Base-by-base conservation (phyloP, 1,284 basidiomycete species). In the Sanghuangporus baumii region DNA sequence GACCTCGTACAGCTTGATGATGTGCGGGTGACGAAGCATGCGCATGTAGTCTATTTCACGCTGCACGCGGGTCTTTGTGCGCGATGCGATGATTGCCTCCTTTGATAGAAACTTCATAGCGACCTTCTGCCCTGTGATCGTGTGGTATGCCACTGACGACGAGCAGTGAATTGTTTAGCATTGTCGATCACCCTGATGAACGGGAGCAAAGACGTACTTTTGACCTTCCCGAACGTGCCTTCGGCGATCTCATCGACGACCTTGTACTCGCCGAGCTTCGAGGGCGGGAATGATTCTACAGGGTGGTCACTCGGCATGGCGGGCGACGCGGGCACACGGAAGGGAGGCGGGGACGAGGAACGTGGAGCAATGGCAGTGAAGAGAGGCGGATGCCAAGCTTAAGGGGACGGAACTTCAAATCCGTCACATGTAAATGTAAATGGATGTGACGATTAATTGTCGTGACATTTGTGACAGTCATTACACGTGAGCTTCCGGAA, bases 51-150 rank as follows among this genome's bases (percentile, higher is more conserved):
- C 93, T 68, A 96, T 95, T 77, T 99, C 96, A 54, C 95, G 86
- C 74, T 94, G 91, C 20, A 99, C 96, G 60, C 96, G 80, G 57
- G 88, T 89, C 74, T 93, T 94, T 72, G 93, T 96, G 76, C 94
- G 93, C 69, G 94, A 90, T 66, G 89, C 87, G 67, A 91, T 89
- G 65, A 98, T 98, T 71, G 94, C 94, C 63, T 92, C 91, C 73
- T 96, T 94, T 65, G 94, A 94, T 71, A 98, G 94, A 72, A 94
- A 94, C 80, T 98, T 98, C 90, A 99, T 94, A 3, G 96, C 96
- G 50, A 99, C 96, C 69, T 89, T 88, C 72, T 98, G 94, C 0
- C 95, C 94, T 0, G 96, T 98, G 68, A 98, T 85, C 50, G 91
- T 91, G 74, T 99, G 96, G 12, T 87, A 88, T 38, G 94, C 96